phyloP scores from a whole-genome alignment of 768 basidiomycete species.

The Dacryopinax spathularia region DNA sequence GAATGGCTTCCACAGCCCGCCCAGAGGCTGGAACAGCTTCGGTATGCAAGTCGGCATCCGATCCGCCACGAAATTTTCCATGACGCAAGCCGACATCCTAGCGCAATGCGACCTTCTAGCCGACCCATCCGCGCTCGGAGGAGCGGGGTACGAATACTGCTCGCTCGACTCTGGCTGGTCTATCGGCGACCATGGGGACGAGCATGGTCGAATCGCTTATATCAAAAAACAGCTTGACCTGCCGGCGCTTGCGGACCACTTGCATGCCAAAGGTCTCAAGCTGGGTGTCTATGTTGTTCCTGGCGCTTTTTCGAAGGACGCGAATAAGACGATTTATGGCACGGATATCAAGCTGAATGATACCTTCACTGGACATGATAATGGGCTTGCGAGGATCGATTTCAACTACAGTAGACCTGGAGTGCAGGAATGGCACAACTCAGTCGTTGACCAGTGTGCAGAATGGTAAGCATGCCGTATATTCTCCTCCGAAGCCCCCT shows the following conservation, averaged over 20 bases:
- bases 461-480: not conserved
- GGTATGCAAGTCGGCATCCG: not conserved
- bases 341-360: not conserved
- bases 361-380: not conserved
- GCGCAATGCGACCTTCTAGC: not conserved
- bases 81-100: not conserved
- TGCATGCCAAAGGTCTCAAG: conserved; percentile 1
- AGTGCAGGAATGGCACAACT: conserved; percentile 7
- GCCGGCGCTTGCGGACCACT: conserved; percentile 2
- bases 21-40: conserved; percentile 7
- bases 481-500: not conserved
- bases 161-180: conserved; percentile 8
- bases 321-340: not conserved
- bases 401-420: conserved; percentile 3
- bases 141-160: conserved; percentile 3
- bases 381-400: not conserved
- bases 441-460: conserved; percentile 4
- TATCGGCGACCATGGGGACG: conserved; percentile 5
- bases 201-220: not conserved
- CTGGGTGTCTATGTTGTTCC: conserved; percentile 5
- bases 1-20: not conserved
- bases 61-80: not conserved
- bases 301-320: not conserved
- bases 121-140: not conserved
- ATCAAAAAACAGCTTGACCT: not conserved